Percentiles rank a stretch among this genome's conserved stretches.
Conservation (phyloP, 1,284 basidiomycete species). For the Coriolopsis trogii region DNA sequence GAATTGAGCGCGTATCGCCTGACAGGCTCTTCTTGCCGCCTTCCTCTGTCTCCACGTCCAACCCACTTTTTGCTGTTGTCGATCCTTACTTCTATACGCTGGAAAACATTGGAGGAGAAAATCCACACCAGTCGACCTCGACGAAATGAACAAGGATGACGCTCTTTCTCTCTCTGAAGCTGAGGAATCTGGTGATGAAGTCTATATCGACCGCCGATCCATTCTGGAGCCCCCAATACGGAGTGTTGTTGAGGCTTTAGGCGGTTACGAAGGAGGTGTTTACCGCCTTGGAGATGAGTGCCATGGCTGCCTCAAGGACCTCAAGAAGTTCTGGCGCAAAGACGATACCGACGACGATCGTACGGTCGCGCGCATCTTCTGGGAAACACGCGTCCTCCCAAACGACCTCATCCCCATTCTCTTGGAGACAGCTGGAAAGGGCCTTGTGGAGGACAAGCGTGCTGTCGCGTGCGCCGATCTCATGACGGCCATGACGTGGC, state of each 20-base stretch:
- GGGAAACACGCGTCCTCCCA: constrained; percentile 77
- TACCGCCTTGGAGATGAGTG: constrained; percentile 88
- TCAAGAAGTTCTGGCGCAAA: constrained; percentile 93
- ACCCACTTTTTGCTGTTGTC: too few relatives aligned
- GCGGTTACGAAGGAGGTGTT: constrained; percentile 65
- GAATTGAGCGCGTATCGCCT: neutral
- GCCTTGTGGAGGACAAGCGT: constrained; percentile 80
- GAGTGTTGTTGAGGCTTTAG: constrained; percentile 75
- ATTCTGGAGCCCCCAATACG: constrained; percentile 69
- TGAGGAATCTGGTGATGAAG: constrained; percentile 37
- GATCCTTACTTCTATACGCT: too few relatives aligned
- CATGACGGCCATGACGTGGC: constrained; percentile 96
- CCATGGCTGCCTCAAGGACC: constrained; percentile 84
- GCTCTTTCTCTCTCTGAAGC: constrained; percentile 40
- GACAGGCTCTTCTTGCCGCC: neutral
- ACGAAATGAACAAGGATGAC: constrained; percentile 34
- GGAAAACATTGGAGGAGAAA: too few relatives aligned
- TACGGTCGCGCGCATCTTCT: constrained; percentile 90
- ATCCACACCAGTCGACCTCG: too few relatives aligned
- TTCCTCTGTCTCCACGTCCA: neutral
- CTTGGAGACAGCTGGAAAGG: constrained; percentile 76
- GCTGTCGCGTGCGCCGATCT: constrained; percentile 87
- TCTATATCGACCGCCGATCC: constrained; percentile 44
- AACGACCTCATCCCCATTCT: constrained; percentile 87
- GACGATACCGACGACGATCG: constrained; percentile 95